Evolutionary conservation across 805 yeast species (phyloP), one percentile per base, ranked within the genome.

Genomic region (Kregervanrija delftensis): DNA sequence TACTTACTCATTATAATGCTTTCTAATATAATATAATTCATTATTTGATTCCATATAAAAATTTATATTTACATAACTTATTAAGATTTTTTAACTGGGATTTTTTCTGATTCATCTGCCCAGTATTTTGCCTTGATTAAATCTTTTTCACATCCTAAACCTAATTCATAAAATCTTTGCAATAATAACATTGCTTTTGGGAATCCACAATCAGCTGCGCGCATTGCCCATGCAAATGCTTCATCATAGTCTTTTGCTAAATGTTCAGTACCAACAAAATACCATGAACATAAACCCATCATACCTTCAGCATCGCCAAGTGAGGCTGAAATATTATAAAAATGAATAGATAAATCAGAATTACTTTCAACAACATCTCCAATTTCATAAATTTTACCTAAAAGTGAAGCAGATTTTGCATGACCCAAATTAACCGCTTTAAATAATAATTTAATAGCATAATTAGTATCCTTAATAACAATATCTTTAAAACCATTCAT

Each of bases 261-360:
- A n/a, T 93, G 90, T 32, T 85, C 90, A 32, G 86, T 81, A 0
- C 99, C 99, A 28, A 88, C 83, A 63, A 91, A 71, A 61, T 91
- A 93, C 97, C 98, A 93, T 1, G 97, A 96, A 63, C 97, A 90
- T 68, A 91, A 71, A 1, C 96, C 90, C 57, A 91, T 71, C 96
- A 91, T 93, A 10, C 96, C 83, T 40, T 77, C 81, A 1, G 95
- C 76, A 61, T 93, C 96, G 6, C 96, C 96, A 4, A 82, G 82
- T 30, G 82, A 62, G 0, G 98, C 96, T 0, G 96, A 96, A 51
- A 85, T 81, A 0, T 96, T 89, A 62, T 87, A 91, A 61, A 90
- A 91, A 61, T 93, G 97, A 37, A 93, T 86, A 1, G 95, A 84
- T 40, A 91, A 69, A 51, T 86, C 83, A 1, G 89, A 71, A 61